phyloP scores from a whole-genome alignment of 371 early-diverging fungal species.

The Rhizopus stolonifer region DNA sequence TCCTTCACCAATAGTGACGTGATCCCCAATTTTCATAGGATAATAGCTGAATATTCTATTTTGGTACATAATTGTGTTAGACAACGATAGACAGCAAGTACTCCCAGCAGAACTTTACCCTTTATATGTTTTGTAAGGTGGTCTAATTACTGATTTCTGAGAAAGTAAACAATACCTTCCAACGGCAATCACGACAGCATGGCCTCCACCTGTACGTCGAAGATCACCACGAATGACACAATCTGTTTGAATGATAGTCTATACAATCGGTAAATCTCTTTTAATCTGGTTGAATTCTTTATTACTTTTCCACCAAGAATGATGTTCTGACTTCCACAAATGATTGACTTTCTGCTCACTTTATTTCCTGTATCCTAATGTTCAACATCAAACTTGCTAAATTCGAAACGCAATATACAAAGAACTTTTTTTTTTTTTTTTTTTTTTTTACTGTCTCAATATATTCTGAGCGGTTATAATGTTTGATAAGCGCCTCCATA shows the following conservation, averaged over 20 bases:
- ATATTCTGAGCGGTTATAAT: slow-evolving; percentile 72
- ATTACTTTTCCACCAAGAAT: slow-evolving; percentile 90
- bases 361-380: slow-evolving; percentile 93
- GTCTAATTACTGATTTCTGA: slow-evolving; percentile 79
- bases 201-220: slow-evolving; percentile 80
- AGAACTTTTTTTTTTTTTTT: neutral
- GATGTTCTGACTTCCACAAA: slow-evolving; percentile 94
- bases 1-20: slow-evolving; percentile 88
- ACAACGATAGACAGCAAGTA: no score
- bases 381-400: no score
- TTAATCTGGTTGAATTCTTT: neutral
- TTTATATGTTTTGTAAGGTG: slow-evolving; percentile 95
- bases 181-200: slow-evolving; percentile 86
- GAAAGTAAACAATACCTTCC: slow-evolving; percentile 88
- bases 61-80: no score
- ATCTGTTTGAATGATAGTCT: slow-evolving; percentile 91
- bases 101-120: slow-evolving; percentile 68
- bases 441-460: slow-evolving; percentile 80
- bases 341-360: slow-evolving; percentile 86
- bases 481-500: slow-evolving; percentile 74
- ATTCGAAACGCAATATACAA: neutral
- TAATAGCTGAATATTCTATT: slow-evolving; percentile 81
- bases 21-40: slow-evolving; percentile 94
- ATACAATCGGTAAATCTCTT: neutral
- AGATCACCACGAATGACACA: slow-evolving; percentile 94